phyloP scores from a whole-genome alignment of 106 monocot species.

The Phalaenopsis equestris region DNA sequence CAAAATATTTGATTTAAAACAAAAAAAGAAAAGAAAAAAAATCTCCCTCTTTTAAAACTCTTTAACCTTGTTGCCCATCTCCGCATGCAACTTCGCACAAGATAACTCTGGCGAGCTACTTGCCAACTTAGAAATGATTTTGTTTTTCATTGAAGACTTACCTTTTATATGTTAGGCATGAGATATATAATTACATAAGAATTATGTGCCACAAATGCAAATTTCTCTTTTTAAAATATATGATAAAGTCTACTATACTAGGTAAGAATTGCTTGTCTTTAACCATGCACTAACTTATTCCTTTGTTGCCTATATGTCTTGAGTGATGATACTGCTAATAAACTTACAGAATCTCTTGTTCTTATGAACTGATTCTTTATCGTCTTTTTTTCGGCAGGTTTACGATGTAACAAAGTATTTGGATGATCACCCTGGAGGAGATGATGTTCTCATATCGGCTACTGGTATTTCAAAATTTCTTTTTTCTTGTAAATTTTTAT shows the following conservation, averaged over 20 bases:
- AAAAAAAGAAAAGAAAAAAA: too few relatives aligned
- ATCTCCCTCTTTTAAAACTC: too few relatives aligned
- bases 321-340: neutral
- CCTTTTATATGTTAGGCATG: too few relatives aligned
- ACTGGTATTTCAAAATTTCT: constrained; percentile 39
- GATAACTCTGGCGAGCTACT: too few relatives aligned
- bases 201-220: too few relatives aligned
- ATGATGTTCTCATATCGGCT: constrained; percentile 63
- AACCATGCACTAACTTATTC: neutral
- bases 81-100: too few relatives aligned
- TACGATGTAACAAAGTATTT: constrained; percentile 86
- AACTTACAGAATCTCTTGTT: neutral
- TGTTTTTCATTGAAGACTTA: too few relatives aligned
- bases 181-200: too few relatives aligned
- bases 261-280: neutral
- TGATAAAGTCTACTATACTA: neutral
- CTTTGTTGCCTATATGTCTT: neutral
- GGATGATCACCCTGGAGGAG: constrained; percentile 93
- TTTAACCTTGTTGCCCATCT: too few relatives aligned
- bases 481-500: neutral
- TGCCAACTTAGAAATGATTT: too few relatives aligned
- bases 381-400: constrained; percentile 32
- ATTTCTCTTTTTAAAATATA: too few relatives aligned
- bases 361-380: neutral
- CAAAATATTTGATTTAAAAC: too few relatives aligned